A percentile compares a stretch with the other conserved stretches of the same genome.
Evolutionary conservation across 2,329 filamentous ascomycete genomes (phyloP).

Genomic region (Golovinomyces cichoracearum): DNA sequence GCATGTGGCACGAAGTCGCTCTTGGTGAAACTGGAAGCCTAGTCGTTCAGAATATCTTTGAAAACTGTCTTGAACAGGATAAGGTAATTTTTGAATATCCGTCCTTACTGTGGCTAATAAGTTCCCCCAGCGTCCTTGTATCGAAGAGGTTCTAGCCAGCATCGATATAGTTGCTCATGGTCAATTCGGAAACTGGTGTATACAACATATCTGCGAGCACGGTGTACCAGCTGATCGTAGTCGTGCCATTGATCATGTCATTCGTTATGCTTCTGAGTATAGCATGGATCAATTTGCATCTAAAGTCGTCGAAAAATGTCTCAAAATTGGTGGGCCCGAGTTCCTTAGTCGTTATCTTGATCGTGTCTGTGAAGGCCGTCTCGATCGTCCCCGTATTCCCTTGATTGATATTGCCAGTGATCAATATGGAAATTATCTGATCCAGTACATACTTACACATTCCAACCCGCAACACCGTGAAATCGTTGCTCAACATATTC

Average conservation of each 20-base stretch:
- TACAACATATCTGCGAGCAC: constrained; percentile 96
- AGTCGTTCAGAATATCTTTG: constrained; percentile 97
- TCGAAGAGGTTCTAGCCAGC: constrained; percentile 82
- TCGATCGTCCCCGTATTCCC: constrained; percentile 80
- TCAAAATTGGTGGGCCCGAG: constrained; percentile 80
- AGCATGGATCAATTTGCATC: constrained; percentile 98
- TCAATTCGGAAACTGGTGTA: constrained; percentile 98
- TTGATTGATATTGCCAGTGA: constrained; percentile 96
- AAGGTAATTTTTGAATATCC: constrained; percentile 35
- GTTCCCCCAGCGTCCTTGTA: constrained; percentile 56
- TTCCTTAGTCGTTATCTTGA: constrained; percentile 84
- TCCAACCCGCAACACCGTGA: constrained; percentile 72
- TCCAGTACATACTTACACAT: constrained; percentile 89
- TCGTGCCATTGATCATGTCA: constrained; percentile 82
- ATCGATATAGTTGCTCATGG: constrained; percentile 93
- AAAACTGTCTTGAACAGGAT: constrained; percentile 95
- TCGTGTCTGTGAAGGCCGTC: constrained; percentile 72
- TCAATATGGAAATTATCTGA: constrained; percentile 94
- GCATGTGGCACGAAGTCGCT: constrained; percentile 98
- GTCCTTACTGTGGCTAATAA: not conserved
- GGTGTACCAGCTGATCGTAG: constrained; percentile 74
- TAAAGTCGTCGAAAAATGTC: constrained; percentile 95
- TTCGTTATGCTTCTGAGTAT: constrained; percentile 80
- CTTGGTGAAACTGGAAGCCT: constrained; percentile 90
- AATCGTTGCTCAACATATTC: constrained; percentile 74